A percentile compares a stretch with the other conserved stretches of the same genome.
Conservation (phyloP, 2,329 filamentous ascomycete species). For the Sclerotinia trifoliorum region DNA sequence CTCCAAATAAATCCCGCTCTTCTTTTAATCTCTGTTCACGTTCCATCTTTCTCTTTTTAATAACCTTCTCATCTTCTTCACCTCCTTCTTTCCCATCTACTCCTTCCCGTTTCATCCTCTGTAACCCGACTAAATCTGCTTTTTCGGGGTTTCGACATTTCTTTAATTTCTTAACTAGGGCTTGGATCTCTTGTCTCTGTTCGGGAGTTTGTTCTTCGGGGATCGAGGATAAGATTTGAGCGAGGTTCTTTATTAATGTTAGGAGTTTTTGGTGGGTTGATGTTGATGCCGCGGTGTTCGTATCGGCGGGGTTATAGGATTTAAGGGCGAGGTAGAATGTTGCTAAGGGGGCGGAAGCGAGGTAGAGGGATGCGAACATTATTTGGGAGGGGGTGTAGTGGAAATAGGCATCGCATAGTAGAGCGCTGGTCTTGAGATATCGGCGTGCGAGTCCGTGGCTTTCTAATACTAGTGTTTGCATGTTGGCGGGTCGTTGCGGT, state of each 20-base stretch:
- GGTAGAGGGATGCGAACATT: conserved; percentile 75
- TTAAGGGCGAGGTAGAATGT: conserved; percentile 39
- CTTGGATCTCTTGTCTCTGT: conserved; percentile 52
- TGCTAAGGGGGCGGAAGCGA: conserved; percentile 66
- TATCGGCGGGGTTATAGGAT: conserved; percentile 27
- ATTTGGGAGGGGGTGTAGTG: conserved; percentile 94
- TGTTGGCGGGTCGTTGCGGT: conserved; percentile 26
- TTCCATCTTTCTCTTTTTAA: conserved; percentile 46
- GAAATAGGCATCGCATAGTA: conserved; percentile 95
- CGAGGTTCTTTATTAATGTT: not conserved
- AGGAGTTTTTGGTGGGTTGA: conserved; percentile 11
- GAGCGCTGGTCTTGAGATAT: conserved; percentile 73
- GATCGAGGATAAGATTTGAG: conserved; percentile 4
- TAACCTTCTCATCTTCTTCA: conserved; percentile 33
- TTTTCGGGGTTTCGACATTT: conserved; percentile 73
- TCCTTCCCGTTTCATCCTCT: conserved; percentile 56
- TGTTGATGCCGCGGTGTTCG: conserved; percentile 4
- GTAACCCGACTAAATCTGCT: conserved; percentile 65
- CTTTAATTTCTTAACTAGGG: conserved; percentile 66
- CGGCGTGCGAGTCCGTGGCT: conserved; percentile 74
- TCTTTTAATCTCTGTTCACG: conserved; percentile 41
- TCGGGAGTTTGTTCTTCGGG: conserved; percentile 29
- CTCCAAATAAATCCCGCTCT: conserved; percentile 41
- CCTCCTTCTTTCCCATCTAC: conserved; percentile 33
- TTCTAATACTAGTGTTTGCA: conserved; percentile 48